These are phyloP conservation scores for Lunularia cruciata DNA, from an alignment of 225 moss, liverwort and hornwort genomes.

Conservation along the genomic window DNA sequence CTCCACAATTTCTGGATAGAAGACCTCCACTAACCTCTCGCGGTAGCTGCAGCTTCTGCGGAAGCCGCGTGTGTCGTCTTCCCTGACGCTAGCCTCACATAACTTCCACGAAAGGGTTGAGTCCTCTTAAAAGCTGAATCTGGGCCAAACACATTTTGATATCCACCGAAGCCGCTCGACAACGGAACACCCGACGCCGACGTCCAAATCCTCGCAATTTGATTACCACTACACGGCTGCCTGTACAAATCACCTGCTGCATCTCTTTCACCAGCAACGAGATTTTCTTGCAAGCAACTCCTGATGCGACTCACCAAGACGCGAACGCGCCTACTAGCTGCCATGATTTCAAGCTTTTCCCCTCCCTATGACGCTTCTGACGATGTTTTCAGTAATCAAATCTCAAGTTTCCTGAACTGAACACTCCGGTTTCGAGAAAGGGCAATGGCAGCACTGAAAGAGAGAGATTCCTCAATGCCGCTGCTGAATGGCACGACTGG, in stretches of 20 bases:
- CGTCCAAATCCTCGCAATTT: not conserved
- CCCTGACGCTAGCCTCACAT: slow-evolving; percentile 9
- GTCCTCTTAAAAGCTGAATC: not conserved
- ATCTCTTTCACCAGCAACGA: not conserved
- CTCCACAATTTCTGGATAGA: not conserved
- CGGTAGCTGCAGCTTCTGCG: slow-evolving; percentile 15
- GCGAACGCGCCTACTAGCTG: slow-evolving; percentile 7
- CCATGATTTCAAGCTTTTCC: not conserved
- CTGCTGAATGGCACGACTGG: too few relatives aligned
- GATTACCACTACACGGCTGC: not conserved
- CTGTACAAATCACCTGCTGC: not conserved
- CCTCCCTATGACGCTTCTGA: too few relatives aligned
- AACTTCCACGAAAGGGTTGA: not conserved
- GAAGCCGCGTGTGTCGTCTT: slow-evolving; percentile 12
- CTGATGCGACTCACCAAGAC: not conserved
- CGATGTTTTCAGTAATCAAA: too few relatives aligned
- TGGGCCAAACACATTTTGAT: not conserved
- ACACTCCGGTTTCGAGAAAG: too few relatives aligned
- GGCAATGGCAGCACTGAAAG: too few relatives aligned
- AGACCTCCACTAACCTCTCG: not conserved
- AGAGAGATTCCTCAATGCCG: too few relatives aligned
- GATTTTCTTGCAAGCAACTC: slow-evolving; percentile 7
- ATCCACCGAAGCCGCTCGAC: not conserved
- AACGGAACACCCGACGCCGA: not conserved
- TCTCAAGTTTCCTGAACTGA: too few relatives aligned